These are phyloP conservation scores for Keqinozyma sinolaborantium DNA, from an alignment of 1,139 yeast species.

Conservation along the genomic window DNA sequence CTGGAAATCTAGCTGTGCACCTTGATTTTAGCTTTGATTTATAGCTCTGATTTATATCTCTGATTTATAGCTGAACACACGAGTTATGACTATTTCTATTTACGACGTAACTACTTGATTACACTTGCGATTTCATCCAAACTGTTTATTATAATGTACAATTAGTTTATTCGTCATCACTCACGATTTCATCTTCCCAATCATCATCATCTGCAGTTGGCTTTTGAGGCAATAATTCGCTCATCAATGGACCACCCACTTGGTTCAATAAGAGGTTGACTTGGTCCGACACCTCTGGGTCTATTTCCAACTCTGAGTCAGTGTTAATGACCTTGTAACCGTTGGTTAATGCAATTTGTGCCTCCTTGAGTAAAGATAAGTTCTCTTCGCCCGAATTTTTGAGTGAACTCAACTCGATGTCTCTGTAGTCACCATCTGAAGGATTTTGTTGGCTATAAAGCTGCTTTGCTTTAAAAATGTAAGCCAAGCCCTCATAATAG, in stretches of 20 bases:
- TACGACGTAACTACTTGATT: too few species aligned
- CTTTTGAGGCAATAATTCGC: slow-evolving; percentile 42
- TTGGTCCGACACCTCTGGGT: slow-evolving; percentile 53
- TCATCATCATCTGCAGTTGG: slow-evolving; percentile 39
- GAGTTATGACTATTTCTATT: too few species aligned
- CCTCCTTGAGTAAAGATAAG: slow-evolving; percentile 33
- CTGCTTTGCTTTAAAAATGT: slow-evolving; percentile 55
- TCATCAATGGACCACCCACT: slow-evolving; percentile 58
- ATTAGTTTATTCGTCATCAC: slow-evolving; percentile 15
- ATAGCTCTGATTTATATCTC: too few species aligned
- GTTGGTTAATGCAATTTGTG: slow-evolving; percentile 52
- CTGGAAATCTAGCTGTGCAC: too few species aligned
- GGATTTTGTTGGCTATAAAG: slow-evolving; percentile 9
- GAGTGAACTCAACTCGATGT: slow-evolving; percentile 31
- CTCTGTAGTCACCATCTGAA: slow-evolving; percentile 47
- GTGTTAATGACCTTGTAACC: slow-evolving; percentile 49
- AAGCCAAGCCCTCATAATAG: slow-evolving; percentile 79
- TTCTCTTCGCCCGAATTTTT: slow-evolving; percentile 29
- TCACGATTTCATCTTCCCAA: slow-evolving; percentile 45
- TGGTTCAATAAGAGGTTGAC: slow-evolving; percentile 47
- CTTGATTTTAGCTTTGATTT: too few species aligned
- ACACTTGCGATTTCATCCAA: too few species aligned
- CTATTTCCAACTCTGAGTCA: slow-evolving; percentile 44
- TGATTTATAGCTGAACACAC: too few species aligned
- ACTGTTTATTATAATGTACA: background rate